Conservation (phyloP, 1,284 basidiomycete genomes). For the Pseudozyma hubeiensis region DNA sequence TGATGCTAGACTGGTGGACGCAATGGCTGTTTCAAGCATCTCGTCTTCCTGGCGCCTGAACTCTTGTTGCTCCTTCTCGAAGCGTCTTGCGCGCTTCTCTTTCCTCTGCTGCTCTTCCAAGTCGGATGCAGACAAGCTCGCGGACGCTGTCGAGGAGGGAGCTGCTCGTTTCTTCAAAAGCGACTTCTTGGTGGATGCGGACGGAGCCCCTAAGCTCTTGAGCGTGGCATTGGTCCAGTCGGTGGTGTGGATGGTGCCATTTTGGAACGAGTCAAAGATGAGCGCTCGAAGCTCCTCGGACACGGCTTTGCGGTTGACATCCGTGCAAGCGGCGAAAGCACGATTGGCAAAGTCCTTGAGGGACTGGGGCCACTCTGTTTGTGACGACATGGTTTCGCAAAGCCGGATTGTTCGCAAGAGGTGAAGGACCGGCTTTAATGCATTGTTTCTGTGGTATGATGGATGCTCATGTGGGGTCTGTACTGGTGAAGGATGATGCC, state of each 20-base stretch:
- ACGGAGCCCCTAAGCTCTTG: conserved; percentile 74
- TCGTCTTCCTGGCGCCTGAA: conserved; percentile 51
- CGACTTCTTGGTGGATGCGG: conserved; percentile 20
- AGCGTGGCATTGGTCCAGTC: conserved; percentile 86
- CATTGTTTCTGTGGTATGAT: too few relatives aligned
- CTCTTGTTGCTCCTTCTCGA: conserved; percentile 63
- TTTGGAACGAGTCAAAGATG: conserved; percentile 70
- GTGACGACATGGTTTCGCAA: conserved; percentile 30
- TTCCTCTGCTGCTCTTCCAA: conserved; percentile 56
- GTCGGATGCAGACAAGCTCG: conserved; percentile 10
- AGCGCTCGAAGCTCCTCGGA: conserved; percentile 70
- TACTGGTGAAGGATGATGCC: too few relatives aligned
- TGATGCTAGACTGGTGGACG: conserved; percentile 47
- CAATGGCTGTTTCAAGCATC: conserved; percentile 51
- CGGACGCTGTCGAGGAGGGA: conserved; percentile 1
- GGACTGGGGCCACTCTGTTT: conserved; percentile 58
- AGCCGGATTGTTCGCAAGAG: neutral
- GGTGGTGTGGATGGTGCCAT: conserved; percentile 84
- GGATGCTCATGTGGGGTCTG: too few relatives aligned
- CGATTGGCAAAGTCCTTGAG: conserved; percentile 64
- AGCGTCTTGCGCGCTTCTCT: conserved; percentile 66
- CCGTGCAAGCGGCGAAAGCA: conserved; percentile 66
- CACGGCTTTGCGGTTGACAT: conserved; percentile 69
- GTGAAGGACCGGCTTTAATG: neutral
- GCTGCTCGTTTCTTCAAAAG: conserved; percentile 45